Conservation (phyloP, 371 early-diverging fungal genomes). For the Lichtheimia ramosa region DNA sequence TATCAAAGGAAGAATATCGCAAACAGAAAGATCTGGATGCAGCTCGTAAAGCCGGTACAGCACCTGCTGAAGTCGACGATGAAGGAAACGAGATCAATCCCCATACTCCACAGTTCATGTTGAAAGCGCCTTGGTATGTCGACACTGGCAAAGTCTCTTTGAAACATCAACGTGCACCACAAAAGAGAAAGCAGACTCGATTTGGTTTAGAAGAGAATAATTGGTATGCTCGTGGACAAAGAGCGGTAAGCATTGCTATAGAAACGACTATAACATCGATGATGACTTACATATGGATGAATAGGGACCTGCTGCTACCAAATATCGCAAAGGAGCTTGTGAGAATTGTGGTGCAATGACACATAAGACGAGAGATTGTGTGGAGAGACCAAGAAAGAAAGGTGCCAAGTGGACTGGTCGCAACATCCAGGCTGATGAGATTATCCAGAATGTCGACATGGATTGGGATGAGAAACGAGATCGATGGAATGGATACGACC, state of each 20-base stretch:
- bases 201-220: conserved; percentile 52
- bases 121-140: conserved; percentile 96
- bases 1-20: conserved; percentile 85
- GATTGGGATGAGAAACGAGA: conserved; percentile 96
- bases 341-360: conserved; percentile 95
- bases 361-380: conserved; percentile 92
- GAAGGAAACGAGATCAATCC: conserved; percentile 97
- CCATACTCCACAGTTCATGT: conserved; percentile 97
- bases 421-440: conserved; percentile 86
- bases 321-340: conserved; percentile 94
- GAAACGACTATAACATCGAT: conserved; percentile 9
- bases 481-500: conserved; percentile 97
- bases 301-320: conserved; percentile 81
- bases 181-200: conserved; percentile 32
- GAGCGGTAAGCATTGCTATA: conserved; percentile 49
- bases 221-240: conserved; percentile 86
- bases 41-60: conserved; percentile 89
- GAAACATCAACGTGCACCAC: conserved; percentile 82
- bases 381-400: conserved; percentile 89
- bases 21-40: conserved; percentile 87
- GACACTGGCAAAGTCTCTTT: conserved; percentile 85
- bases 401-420: conserved; percentile 90
- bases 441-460: conserved; percentile 75
- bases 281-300: conserved; percentile 5
- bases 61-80: conserved; percentile 87